Evolutionary conservation across 495 filamentous ascomycete species (phyloP).

Genomic region (Hyaloscypha variabilis): DNA sequence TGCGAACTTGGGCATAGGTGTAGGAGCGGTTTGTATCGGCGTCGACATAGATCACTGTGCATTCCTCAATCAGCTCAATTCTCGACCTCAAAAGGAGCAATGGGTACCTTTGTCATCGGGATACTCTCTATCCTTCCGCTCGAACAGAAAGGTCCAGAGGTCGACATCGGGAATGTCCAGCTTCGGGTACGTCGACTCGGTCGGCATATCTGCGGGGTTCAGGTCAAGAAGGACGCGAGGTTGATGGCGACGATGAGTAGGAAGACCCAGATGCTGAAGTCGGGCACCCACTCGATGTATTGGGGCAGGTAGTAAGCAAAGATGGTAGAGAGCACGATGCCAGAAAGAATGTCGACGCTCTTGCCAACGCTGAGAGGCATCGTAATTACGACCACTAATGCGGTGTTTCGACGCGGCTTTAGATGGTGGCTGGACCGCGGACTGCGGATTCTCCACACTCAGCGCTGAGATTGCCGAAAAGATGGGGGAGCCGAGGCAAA

Average conservation of each 20-base stretch:
- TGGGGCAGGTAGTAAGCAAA: slow-evolving; percentile 17
- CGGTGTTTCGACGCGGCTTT: neutral
- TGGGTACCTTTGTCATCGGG: slow-evolving; percentile 65
- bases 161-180: slow-evolving; percentile 69
- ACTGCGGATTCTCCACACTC: neutral
- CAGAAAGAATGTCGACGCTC: slow-evolving; percentile 13
- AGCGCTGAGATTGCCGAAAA: slow-evolving; percentile 5
- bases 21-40: slow-evolving; percentile 71
- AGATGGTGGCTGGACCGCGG: neutral
- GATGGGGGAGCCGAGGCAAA: neutral
- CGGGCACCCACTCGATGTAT: slow-evolving; percentile 25
- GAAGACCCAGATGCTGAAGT: slow-evolving; percentile 22
- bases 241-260: slow-evolving; percentile 25
- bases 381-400: neutral
- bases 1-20: slow-evolving; percentile 70
- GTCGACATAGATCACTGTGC: slow-evolving; percentile 77
- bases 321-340: slow-evolving; percentile 22
- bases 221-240: slow-evolving; percentile 4
- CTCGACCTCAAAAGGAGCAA: neutral
- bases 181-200: slow-evolving; percentile 52
- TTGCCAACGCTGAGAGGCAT: slow-evolving; percentile 11
- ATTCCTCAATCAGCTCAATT: neutral
- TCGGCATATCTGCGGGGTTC: slow-evolving; percentile 24
- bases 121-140: slow-evolving; percentile 67
- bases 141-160: slow-evolving; percentile 79